Percentiles rank a stretch among this genome's conserved stretches.
Evolutionary conservation across 257 asterid genomes (phyloP).

Genomic region (Eustoma russellianum): DNA sequence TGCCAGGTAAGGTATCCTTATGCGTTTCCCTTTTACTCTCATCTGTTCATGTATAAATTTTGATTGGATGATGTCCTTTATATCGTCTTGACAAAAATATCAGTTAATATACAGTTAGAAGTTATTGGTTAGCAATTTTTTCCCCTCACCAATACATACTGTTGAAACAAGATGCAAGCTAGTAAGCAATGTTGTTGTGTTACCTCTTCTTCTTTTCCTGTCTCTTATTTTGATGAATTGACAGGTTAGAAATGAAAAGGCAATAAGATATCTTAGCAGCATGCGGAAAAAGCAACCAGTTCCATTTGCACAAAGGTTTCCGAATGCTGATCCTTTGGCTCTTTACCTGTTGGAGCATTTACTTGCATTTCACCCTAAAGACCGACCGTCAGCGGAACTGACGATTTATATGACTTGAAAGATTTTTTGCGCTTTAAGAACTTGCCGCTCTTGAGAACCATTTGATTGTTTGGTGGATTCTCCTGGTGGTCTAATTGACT

Average conservation of each 20-base stretch:
- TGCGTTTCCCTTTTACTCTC: not conserved
- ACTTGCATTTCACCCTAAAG: slow-evolving; percentile 91
- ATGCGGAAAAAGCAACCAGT: slow-evolving; percentile 79
- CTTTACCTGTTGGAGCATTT: slow-evolving; percentile 62
- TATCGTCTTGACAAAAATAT: too few species aligned
- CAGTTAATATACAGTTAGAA: too few species aligned
- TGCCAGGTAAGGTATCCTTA: slow-evolving; percentile 47
- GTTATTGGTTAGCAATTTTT: too few species aligned
- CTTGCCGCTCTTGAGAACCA: slow-evolving; percentile 1
- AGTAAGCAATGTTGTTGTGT: too few species aligned
- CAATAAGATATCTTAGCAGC: slow-evolving; percentile 79
- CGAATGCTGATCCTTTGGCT: slow-evolving; percentile 70
- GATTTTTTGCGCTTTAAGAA: slow-evolving; percentile 4
- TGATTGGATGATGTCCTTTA: too few species aligned
- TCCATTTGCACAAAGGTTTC: slow-evolving; percentile 71
- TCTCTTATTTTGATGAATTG: slow-evolving; percentile 24
- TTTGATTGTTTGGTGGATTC: not conserved
- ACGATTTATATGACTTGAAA: slow-evolving; percentile 23
- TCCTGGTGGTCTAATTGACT: slow-evolving; percentile 8
- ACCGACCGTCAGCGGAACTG: slow-evolving; percentile 88
- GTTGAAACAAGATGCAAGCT: too few species aligned
- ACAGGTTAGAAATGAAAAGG: slow-evolving; percentile 98
- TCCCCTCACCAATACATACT: too few species aligned
- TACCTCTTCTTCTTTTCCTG: not conserved
- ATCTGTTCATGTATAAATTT: not conserved